These are phyloP conservation scores for Tetradesmus lagerheimii DNA, from an alignment of 139 green algal genomes.

Conservation along the genomic window DNA sequence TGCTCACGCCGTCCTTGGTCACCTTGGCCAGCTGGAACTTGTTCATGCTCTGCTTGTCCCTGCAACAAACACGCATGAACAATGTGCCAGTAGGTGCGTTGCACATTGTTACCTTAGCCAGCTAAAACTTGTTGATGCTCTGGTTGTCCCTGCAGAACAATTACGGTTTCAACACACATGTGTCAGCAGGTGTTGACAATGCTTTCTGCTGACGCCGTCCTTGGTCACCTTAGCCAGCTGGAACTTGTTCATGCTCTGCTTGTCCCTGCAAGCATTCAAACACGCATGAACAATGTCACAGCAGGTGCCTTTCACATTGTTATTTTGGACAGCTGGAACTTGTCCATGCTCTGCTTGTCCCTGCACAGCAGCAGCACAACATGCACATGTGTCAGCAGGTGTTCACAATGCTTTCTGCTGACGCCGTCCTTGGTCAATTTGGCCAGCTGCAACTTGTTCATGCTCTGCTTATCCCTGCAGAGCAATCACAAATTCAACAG, in stretches of 20 bases:
- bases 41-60: conserved; percentile 96
- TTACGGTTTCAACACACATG: no score
- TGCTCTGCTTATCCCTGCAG: conserved; percentile 91
- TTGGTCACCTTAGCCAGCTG: conserved; percentile 82
- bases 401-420: background rate
- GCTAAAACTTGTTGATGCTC: conserved; percentile 95
- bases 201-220: conserved; percentile 62
- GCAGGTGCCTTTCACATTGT: no score
- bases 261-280: conserved; percentile 83
- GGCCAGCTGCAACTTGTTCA: conserved; percentile 96
- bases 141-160: no score
- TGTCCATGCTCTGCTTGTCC: no score
- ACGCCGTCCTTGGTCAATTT: conserved; percentile 77
- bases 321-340: no score
- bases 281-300: no score
- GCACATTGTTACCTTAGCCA: conserved; percentile 76
- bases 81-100: no score
- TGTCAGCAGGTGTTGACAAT: no score
- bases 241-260: conserved; percentile 96
- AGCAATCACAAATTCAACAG: no score
- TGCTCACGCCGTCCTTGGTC: conserved; percentile 71
- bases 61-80: background rate
- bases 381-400: no score
- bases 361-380: no score
- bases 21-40: conserved; percentile 93